These are phyloP conservation scores for Suillus variegatus DNA, from an alignment of 768 basidiomycete genomes.

Conservation along the genomic window DNA sequence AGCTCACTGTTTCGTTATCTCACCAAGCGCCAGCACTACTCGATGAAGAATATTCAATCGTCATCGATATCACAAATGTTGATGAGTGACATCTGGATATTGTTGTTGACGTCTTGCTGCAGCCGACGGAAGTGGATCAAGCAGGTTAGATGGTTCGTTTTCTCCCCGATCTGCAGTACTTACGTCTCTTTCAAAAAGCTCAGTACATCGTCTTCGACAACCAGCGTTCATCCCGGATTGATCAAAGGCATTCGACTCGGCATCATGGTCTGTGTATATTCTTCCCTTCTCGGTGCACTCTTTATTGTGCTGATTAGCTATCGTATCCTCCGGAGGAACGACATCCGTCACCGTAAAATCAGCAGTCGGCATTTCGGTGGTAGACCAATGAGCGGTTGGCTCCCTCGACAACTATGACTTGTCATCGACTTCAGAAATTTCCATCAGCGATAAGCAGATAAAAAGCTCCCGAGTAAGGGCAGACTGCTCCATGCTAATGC, in stretches of 20 bases:
- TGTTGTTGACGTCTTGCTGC: conserved; percentile 72
- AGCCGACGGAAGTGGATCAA: conserved; percentile 76
- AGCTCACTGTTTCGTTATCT: conserved; percentile 52
- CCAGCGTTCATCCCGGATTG: conserved; percentile 64
- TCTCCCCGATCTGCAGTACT: not conserved
- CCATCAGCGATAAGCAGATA: no score
- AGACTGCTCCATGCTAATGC: no score
- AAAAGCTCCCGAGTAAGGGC: no score
- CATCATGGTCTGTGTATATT: not conserved
- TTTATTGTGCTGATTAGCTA: no score
- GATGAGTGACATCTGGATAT: conserved; percentile 73
- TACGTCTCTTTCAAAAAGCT: conserved; percentile 36
- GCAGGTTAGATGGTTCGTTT: conserved; percentile 47
- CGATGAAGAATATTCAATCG: conserved; percentile 78
- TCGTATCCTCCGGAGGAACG: no score
- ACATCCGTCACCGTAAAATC: no score
- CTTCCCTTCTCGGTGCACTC: no score
- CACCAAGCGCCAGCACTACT: conserved; percentile 75
- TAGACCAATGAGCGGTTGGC: no score
- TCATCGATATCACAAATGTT: conserved; percentile 65
- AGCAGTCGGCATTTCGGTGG: no score
- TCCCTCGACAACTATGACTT: no score
- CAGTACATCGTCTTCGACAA: conserved; percentile 63
- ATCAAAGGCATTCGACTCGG: conserved; percentile 78
- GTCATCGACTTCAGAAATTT: no score